phyloP scores from a whole-genome alignment of 108 stramenopile species.

The Nitzschia sp. region DNA sequence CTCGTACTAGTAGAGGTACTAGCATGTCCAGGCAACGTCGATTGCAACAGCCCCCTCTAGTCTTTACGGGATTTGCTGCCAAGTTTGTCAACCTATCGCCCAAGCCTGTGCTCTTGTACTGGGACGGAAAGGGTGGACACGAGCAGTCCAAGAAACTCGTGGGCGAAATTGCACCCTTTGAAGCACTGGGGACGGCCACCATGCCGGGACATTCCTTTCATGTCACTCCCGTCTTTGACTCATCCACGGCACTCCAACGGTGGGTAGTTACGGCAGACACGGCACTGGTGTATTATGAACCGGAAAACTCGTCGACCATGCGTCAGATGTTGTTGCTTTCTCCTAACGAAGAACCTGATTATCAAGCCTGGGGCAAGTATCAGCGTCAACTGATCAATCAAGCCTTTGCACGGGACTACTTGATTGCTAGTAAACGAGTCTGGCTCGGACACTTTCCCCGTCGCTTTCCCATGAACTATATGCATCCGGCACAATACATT shows the following conservation, averaged over 20 bases:
- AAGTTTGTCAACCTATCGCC: conserved; percentile 81
- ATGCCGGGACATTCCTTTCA: conserved; percentile 79
- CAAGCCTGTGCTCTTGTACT: conserved; percentile 65
- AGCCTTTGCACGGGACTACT: conserved; percentile 68
- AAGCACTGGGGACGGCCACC: conserved; percentile 76
- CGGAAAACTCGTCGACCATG: conserved; percentile 45
- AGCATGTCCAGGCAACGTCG: conserved; percentile 12
- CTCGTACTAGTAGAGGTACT: conserved; percentile 13
- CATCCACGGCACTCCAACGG: conserved; percentile 50
- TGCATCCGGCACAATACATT: conserved; percentile 70
- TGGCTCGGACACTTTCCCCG: conserved; percentile 84
- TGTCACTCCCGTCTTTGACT: conserved; percentile 70
- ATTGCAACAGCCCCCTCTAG: conserved; percentile 52
- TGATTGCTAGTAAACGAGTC: conserved; percentile 52
- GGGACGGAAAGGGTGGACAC: conserved; percentile 76
- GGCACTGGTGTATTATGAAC: conserved; percentile 69
- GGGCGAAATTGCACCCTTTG: conserved; percentile 76
- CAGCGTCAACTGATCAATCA: conserved; percentile 63
- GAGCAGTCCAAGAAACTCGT: conserved; percentile 49
- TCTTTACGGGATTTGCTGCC: conserved; percentile 82
- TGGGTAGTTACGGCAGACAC: conserved; percentile 81
- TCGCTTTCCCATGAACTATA: conserved; percentile 56
- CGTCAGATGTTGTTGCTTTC: conserved; percentile 18
- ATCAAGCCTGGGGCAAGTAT: conserved; percentile 34
- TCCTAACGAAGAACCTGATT: conserved; percentile 23